Conservation (phyloP, 768 basidiomycete genomes). For the Bullera alba region DNA sequence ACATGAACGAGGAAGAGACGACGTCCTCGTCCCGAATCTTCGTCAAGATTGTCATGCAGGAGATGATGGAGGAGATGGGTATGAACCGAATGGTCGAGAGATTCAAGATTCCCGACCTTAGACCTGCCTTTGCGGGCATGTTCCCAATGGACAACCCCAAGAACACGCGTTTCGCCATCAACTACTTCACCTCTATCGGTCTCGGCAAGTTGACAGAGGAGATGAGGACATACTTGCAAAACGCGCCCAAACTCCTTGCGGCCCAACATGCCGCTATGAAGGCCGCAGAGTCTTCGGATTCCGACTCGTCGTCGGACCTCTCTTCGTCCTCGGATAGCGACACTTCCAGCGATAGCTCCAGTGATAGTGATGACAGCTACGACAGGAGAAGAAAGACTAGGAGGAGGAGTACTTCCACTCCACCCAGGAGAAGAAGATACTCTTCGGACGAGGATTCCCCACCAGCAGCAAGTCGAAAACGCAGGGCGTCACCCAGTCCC, state of each 20-base stretch:
- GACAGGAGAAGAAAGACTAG: constrained; percentile 3
- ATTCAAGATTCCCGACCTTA: constrained; percentile 81
- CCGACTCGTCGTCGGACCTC: constrained; percentile 23
- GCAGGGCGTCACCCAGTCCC: constrained; percentile 1
- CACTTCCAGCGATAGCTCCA: constrained; percentile 34
- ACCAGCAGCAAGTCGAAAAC: constrained; percentile 10
- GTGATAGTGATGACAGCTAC: background rate
- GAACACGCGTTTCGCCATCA: constrained; percentile 85
- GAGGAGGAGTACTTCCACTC: constrained; percentile 9
- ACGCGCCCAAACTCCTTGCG: constrained; percentile 90
- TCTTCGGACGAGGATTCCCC: constrained; percentile 17
- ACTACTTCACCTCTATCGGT: constrained; percentile 94
- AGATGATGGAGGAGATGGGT: constrained; percentile 92
- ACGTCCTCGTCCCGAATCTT: constrained; percentile 95
- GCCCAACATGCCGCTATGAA: constrained; percentile 82
- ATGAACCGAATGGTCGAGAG: constrained; percentile 76
- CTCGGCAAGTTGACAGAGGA: constrained; percentile 85
- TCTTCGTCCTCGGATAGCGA: constrained; percentile 45
- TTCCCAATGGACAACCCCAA: constrained; percentile 96
- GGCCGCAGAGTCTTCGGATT: constrained; percentile 51
- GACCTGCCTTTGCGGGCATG: constrained; percentile 65
- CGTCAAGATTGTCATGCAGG: constrained; percentile 90
- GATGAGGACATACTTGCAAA: constrained; percentile 94
- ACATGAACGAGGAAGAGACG: constrained; percentile 95
- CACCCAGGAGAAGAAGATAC: constrained; percentile 15